Base-by-base conservation (phyloP, 768 basidiomycete species). In the Gymnopilus junonius region DNA sequence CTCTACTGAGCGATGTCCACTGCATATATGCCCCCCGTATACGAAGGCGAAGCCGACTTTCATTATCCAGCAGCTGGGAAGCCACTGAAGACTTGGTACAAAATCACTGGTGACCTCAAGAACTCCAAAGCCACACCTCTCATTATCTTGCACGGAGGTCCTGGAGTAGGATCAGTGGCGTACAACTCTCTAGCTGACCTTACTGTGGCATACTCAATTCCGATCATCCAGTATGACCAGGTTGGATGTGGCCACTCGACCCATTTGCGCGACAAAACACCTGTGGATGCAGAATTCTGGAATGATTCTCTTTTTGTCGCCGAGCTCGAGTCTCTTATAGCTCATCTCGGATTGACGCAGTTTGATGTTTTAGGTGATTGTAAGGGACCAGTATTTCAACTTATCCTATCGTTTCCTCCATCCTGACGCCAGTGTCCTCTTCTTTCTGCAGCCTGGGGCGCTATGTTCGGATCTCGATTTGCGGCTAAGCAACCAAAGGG, bases 171-270 rank as follows among this genome's bases (percentile, higher is more conserved):
- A n/a, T 79, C 81, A 59, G 70, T 76, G 42, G 82, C 82, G 68
- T 70, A 85, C 17, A 71, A 77, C 37, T 63, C 75, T 37, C 65
- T 82, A 63, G 69, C 76, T 39, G 79, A 81, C 46, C 75, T 85
- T 48, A 74, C 77, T 25, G 59, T 62, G 5, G 65, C 70, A 10
- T 67, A 75, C 58, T 50, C 65, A 31, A 83, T 82, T 48, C 84
- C 85, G 11, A 76, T 87, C 66, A 67, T 88, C 40, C 67, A 86
- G 48, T 87, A 87, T 71, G 84, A 86, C 68, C 87, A 87, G 67
- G 61, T 88, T 46, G 86, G 86, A 8, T 79, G 73, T 59, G 85
- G 85, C n/a, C 71, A 73, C 25, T 87, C 86, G 12, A 85, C 85
- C 8, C 84, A 85, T 65, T 75, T 86, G 20, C 80, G 70, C 8